Evolutionary conservation across 2,329 filamentous ascomycete species (phyloP).

Genomic region (Paecilomyces variotii): DNA sequence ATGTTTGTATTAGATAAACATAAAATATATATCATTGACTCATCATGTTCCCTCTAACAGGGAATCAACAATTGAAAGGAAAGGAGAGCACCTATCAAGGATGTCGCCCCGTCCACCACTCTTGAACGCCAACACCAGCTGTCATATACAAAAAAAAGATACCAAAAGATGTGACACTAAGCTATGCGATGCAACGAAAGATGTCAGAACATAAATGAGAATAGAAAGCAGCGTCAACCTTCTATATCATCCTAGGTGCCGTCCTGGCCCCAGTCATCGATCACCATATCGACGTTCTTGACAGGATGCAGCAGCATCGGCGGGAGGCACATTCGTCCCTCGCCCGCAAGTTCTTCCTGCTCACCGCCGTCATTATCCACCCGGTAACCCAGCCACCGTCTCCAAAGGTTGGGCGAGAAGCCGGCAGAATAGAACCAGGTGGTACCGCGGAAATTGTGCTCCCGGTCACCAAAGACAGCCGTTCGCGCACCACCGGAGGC

Average conservation of each 20-base stretch:
- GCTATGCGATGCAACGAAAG: background rate
- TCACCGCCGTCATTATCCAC: constrained; percentile 74
- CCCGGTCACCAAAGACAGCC: constrained; percentile 70
- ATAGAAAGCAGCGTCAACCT: background rate
- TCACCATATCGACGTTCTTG: constrained; percentile 60
- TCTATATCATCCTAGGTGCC: constrained; percentile 2
- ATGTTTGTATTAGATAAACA: background rate
- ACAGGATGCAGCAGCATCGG: constrained; percentile 81
- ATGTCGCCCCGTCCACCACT: background rate
- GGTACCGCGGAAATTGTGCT: constrained; percentile 80
- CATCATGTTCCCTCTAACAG: background rate
- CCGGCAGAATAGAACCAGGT: constrained; percentile 89
- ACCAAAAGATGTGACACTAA: background rate
- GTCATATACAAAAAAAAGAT: background rate
- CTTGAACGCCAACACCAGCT: background rate
- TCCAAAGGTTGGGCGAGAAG: constrained; percentile 74
- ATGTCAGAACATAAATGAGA: background rate
- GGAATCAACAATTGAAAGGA: background rate
- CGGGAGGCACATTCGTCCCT: constrained; percentile 84
- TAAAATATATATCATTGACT: background rate
- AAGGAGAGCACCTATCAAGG: background rate
- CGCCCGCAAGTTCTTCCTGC: constrained; percentile 62
- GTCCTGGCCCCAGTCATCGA: constrained; percentile 27
- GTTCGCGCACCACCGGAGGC: constrained; percentile 65
- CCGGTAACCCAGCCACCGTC: constrained; percentile 74